Evolutionary conservation across 169 alveolate genomes (phyloP), one percentile per base, ranked within the genome.

Genomic region (Plasmodium vivax): DNA sequence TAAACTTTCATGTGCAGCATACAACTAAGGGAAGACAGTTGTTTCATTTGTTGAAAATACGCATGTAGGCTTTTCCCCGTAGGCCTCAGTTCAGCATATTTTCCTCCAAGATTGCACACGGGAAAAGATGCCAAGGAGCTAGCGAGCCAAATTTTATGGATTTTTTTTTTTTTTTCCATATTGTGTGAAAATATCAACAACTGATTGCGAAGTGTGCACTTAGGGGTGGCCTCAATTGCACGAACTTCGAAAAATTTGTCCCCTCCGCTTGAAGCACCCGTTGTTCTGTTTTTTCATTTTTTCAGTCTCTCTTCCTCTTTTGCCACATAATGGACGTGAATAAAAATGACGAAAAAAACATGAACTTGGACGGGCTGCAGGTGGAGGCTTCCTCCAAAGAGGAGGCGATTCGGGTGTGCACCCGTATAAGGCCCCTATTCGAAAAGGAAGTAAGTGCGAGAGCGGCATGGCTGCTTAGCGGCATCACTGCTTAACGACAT

Each of bases 391-490:
- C 93, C 82, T 93, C 94, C 77, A 81, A 93, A 87, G 97, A 96
- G 71, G 97, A 96, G 84, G 92, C 96, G 45, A 95, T 96, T 77
- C 73, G 97, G 75, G 97, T 96, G 71, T 95, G 97, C 83, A 95
- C 97, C 74, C 96, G 97, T 68, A 94, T 96, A 94, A 91, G 97
- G 62, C 97, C 97, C 23, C 96, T 96, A 47, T 96, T 96, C 79
- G 96, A 95, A 5, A 96, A 96, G 71, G 97, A 96, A 94, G 97
- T 96, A 68, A 10, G 96, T 58, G 34, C 45, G 34, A 36, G 19
- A 23, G 47, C 75, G 54, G 45, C 4, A 47, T 41, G 14, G 43
- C 41, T 38, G 27, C 43, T 8, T 68, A 51, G 16, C 3, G 23
- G 4, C 8, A 9, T 68, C 0, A 4, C 30, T 19, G 0, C 4